Conservation (phyloP, 1,139 yeast species). For the Sugiyamaella neomexicana region DNA sequence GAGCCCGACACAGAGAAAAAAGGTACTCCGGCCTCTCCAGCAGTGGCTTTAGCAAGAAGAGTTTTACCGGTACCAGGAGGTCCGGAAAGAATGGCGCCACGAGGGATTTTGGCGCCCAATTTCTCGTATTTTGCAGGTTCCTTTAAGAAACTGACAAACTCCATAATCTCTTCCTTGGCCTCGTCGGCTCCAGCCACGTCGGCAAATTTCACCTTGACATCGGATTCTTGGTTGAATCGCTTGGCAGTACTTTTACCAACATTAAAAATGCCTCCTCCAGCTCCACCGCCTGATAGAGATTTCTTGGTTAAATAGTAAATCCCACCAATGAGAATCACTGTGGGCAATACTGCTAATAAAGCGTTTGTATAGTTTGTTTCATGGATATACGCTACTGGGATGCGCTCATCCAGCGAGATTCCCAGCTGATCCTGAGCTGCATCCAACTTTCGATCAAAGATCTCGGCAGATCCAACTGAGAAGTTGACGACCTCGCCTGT, state of each 20-base stretch:
- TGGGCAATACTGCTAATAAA: constrained; percentile 74
- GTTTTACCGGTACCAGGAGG: constrained; percentile 99
- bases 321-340: constrained; percentile 81
- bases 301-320: constrained; percentile 67
- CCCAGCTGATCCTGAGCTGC: constrained; percentile 71
- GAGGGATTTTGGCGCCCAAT: constrained; percentile 93
- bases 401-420: constrained; percentile 64
- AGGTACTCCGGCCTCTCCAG: constrained; percentile 98
- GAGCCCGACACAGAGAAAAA: constrained; percentile 94
- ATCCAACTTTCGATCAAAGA: constrained; percentile 80
- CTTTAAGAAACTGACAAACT: constrained; percentile 88
- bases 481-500: constrained; percentile 46
- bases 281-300: constrained; percentile 48
- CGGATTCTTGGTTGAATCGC: constrained; percentile 86
- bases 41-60: constrained; percentile 92
- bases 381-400: constrained; percentile 72
- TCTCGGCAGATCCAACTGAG: constrained; percentile 86
- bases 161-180: constrained; percentile 97
- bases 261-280: constrained; percentile 44
- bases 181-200: constrained; percentile 98
- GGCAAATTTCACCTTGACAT: constrained; percentile 78
- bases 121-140: constrained; percentile 88
- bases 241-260: constrained; percentile 84
- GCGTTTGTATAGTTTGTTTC: constrained; percentile 62
- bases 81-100: constrained; percentile 96